Evolutionary conservation across 805 yeast genomes (phyloP).

Genomic region (Kurtzmaniella fragi): DNA sequence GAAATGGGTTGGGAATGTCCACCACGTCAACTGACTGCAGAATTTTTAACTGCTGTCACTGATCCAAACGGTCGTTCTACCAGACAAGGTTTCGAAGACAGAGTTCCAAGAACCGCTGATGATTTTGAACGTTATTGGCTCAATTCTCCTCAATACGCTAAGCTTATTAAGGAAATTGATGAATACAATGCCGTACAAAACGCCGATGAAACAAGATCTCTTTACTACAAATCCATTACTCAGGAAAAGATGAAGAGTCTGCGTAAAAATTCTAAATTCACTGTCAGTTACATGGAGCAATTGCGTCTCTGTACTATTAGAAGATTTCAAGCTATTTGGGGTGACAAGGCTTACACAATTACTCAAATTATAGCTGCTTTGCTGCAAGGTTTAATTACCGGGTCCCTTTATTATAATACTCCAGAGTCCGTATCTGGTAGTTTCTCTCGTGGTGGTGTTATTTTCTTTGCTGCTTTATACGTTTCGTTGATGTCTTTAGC

Average conservation of each 20-base stretch:
- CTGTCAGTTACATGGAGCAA: slow-evolving; percentile 44
- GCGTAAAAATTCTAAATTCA: slow-evolving; percentile 36
- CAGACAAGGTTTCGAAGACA: slow-evolving; percentile 41
- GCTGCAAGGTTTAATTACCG: slow-evolving; percentile 55
- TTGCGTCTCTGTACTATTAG: slow-evolving; percentile 44
- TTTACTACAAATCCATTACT: slow-evolving; percentile 28
- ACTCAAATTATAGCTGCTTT: slow-evolving; percentile 44
- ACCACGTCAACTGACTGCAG: slow-evolving; percentile 64
- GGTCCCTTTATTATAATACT: slow-evolving; percentile 57
- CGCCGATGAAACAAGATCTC: slow-evolving; percentile 27
- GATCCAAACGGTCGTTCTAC: slow-evolving; percentile 58
- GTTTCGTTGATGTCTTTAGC: slow-evolving; percentile 46
- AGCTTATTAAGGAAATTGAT: slow-evolving; percentile 18
- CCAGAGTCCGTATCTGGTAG: slow-evolving; percentile 50
- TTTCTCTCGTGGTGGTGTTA: slow-evolving; percentile 58
- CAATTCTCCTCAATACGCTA: slow-evolving; percentile 31
- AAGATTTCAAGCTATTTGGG: slow-evolving; percentile 50
- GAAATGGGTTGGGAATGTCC: slow-evolving; percentile 64
- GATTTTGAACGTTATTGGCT: slow-evolving; percentile 62
- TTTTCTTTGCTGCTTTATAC: slow-evolving; percentile 57
- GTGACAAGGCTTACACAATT: slow-evolving; percentile 50
- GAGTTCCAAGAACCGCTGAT: slow-evolving; percentile 56
- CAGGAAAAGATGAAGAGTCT: slow-evolving; percentile 34
- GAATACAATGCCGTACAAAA: slow-evolving; percentile 9
- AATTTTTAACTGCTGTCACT: slow-evolving; percentile 64